Base-by-base conservation (phyloP, 805 yeast species). In the Pichia gijzeniarum region DNA sequence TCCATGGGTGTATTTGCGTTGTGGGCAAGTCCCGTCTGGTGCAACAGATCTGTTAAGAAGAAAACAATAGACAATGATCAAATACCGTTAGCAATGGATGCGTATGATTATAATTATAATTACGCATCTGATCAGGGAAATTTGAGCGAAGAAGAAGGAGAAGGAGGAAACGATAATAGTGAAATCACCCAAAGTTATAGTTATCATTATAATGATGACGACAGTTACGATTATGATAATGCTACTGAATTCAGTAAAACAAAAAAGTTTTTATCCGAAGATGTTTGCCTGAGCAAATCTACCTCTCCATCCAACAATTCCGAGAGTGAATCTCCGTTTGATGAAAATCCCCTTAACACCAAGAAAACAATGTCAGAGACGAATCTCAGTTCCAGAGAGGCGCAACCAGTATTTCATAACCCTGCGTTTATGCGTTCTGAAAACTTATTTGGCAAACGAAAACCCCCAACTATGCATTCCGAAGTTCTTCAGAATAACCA, bases 11-110 rank as follows among this genome's bases (percentile, higher is more conserved):
- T 8, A 14, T 58, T 27, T 41, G 48, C 18, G 8, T 17, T 50
- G 2, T 71, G 75, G 75, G 64, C 62, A 7, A 72, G 73, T 7
- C 71, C 73, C 2, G 49, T 63, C 14, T 71, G 85, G 84, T 79
- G 82, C 63, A 73, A 76, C 7, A 71, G 75, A 41, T 77, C 79
- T 2, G 37, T 36, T 9, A 35, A 38, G 18, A 34, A 17, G 0
- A 2, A 18, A 2, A 33, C 22, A 38, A 19, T 25, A 12, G 20
- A 35, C 4, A 27, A 31, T 3, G 43, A 31, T n/a, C 47, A 50
- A 33, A 45, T 38, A 7, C 38, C 47, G n/a, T n/a, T 31, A 20
- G 4, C 40, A 13, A 35, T 43, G 34, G 27, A 36, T 3, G 43
- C 35, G 5, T 31, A 32, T 22, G 34, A 38, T 17, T 20, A 39